These are phyloP conservation scores for Aspergillus sp. DNA, from an alignment of 2,329 filamentous ascomycete genomes.

Conservation along the genomic window DNA sequence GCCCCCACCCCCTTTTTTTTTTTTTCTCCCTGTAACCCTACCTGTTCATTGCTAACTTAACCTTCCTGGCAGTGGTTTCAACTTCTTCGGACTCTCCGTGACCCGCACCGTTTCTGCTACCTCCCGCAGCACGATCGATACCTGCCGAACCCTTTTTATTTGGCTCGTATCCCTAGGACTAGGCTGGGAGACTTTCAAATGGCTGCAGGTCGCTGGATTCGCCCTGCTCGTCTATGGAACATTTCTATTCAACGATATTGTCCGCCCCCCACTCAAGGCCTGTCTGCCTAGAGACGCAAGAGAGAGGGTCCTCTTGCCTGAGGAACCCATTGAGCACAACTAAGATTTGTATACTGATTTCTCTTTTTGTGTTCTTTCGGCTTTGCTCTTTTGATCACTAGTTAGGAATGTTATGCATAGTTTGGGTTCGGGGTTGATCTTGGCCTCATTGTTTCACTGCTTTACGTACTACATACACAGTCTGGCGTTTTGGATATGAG, in stretches of 20 bases:
- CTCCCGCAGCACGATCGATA: conserved; percentile 93
- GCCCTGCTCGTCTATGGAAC: conserved; percentile 91
- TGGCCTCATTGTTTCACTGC: background rate
- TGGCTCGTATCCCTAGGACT: conserved; percentile 92
- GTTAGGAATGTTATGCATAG: background rate
- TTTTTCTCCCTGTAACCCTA: background rate
- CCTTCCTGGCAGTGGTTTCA: conserved; percentile 71
- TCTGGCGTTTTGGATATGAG: conserved; percentile 2
- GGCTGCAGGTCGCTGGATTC: conserved; percentile 90
- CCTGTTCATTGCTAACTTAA: background rate
- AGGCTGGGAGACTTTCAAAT: conserved; percentile 97
- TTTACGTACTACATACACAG: background rate
- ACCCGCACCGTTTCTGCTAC: conserved; percentile 89
- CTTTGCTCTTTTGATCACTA: background rate
- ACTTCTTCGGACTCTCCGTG: conserved; percentile 95
- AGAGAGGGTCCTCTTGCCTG: conserved; percentile 65
- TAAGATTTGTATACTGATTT: background rate
- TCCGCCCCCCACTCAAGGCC: conserved; percentile 75
- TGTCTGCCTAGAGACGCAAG: conserved; percentile 58
- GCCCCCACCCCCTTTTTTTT: too few relatives aligned
- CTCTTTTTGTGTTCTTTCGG: background rate
- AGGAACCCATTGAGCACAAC: conserved; percentile 78
- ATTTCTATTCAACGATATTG: conserved; percentile 91
- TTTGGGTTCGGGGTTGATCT: background rate
- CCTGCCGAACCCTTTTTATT: conserved; percentile 90